Percentiles rank a stretch among this genome's conserved stretches.
Evolutionary conservation across 495 filamentous ascomycete species (phyloP).

Genomic region (Articulospora tetracladia): DNA sequence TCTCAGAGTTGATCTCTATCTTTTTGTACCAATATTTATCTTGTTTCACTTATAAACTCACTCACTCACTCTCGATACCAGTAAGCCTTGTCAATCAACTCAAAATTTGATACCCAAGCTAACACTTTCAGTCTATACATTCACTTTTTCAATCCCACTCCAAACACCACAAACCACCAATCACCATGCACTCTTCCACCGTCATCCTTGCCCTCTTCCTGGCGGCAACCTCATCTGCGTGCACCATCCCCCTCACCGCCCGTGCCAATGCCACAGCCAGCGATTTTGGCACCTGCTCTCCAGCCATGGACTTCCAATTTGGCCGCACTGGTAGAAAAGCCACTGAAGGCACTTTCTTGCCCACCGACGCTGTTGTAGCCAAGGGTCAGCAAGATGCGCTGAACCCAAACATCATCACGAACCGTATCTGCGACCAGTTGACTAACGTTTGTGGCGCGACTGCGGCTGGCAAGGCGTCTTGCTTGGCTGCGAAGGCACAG

Average conservation of each 20-base stretch:
- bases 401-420: constrained; percentile 63
- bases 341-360: constrained; percentile 50
- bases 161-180: background rate
- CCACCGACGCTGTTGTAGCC: constrained; percentile 40
- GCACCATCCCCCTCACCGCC: background rate
- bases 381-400: constrained; percentile 49
- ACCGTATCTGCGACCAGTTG: constrained; percentile 53
- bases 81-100: too few species aligned
- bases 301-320: constrained; percentile 46
- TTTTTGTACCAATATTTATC: too few species aligned
- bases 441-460: constrained; percentile 39
- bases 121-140: too few species aligned
- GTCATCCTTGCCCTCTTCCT: constrained; percentile 8
- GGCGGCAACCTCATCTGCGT: background rate
- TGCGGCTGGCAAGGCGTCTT: constrained; percentile 35
- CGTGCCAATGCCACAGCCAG: background rate
- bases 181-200: constrained; percentile 11
- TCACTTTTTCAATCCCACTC: too few species aligned
- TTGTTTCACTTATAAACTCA: too few species aligned
- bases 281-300: constrained; percentile 45
- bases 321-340: constrained; percentile 41
- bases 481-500: constrained; percentile 32
- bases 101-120: too few species aligned
- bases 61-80: too few species aligned
- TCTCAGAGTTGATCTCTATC: background rate